phyloP scores from a whole-genome alignment of 2,329 filamentous ascomycete species.

The Plectosphaerella cucumerina region DNA sequence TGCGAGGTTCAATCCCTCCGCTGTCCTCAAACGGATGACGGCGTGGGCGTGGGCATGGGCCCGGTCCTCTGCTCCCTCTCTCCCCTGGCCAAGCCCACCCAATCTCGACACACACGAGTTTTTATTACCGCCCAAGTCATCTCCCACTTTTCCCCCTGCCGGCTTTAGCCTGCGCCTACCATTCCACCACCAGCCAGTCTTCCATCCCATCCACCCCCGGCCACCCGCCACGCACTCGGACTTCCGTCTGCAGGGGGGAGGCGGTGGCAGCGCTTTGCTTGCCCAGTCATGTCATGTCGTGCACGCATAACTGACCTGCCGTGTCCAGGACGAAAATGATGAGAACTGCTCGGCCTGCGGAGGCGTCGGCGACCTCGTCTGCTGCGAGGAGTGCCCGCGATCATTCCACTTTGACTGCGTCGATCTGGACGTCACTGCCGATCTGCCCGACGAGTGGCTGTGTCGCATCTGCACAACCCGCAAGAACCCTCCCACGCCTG shows the following conservation, averaged over 20 bases:
- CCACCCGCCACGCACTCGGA: neutral
- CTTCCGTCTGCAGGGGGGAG: too few species aligned
- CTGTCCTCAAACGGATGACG: neutral
- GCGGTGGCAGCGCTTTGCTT: constrained; percentile 21
- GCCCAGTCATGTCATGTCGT: constrained; percentile 5
- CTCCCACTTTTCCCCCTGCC: constrained; percentile 2
- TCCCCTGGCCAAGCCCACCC: constrained; percentile 8
- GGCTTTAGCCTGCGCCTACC: neutral
- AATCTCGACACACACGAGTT: constrained; percentile 16
- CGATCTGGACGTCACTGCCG: constrained; percentile 69
- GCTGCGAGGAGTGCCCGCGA: constrained; percentile 87
- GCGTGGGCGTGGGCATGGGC: neutral
- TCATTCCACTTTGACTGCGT: constrained; percentile 90
- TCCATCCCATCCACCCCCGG: neutral
- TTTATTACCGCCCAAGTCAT: constrained; percentile 18
- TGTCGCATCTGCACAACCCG: constrained; percentile 67
- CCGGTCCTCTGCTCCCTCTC: neutral
- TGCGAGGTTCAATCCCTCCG: neutral
- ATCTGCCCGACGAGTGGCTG: constrained; percentile 74
- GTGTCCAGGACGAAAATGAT: constrained; percentile 67
- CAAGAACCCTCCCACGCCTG: constrained; percentile 39
- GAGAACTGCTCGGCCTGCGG: constrained; percentile 87
- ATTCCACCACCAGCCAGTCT: neutral
- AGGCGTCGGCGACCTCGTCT: constrained; percentile 79
- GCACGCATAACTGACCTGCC: neutral